These are phyloP conservation scores for Populus euphratica DNA, from an alignment of 345 rosid genomes.

Conservation along the genomic window DNA sequence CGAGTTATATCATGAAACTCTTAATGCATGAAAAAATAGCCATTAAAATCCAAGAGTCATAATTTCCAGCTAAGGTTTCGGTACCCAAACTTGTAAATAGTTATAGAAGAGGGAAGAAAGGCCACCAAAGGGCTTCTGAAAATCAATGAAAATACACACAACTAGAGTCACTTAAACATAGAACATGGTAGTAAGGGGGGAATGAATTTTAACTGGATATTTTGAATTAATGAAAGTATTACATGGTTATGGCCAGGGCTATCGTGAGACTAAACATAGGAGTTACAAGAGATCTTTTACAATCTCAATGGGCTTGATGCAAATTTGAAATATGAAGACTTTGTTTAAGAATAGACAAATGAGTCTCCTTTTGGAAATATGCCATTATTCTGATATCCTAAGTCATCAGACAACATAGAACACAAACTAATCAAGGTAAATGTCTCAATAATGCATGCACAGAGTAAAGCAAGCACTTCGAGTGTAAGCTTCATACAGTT, in stretches of 20 bases:
- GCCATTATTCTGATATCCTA: neutral
- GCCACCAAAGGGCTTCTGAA: neutral
- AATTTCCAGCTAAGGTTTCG: neutral
- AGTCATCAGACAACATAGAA: neutral
- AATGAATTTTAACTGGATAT: neutral
- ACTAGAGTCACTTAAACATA: neutral
- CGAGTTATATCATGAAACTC: neutral
- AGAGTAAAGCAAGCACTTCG: neutral
- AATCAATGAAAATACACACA: neutral
- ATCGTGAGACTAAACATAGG: neutral
- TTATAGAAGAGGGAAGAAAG: neutral
- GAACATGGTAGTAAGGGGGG: neutral
- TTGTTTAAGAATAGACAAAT: neutral
- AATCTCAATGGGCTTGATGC: neutral
- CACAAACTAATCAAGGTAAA: neutral
- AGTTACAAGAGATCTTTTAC: neutral
- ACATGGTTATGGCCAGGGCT: neutral
- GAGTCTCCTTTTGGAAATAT: neutral
- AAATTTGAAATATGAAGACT: neutral
- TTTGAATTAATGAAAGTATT: neutral
- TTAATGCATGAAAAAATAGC: neutral
- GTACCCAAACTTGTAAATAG: neutral
- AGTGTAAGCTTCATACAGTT: neutral
- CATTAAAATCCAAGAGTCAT: neutral
- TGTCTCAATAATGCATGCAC: neutral